Conservation (phyloP, 2,329 filamentous ascomycete genomes). For the Claviceps arundinis region DNA sequence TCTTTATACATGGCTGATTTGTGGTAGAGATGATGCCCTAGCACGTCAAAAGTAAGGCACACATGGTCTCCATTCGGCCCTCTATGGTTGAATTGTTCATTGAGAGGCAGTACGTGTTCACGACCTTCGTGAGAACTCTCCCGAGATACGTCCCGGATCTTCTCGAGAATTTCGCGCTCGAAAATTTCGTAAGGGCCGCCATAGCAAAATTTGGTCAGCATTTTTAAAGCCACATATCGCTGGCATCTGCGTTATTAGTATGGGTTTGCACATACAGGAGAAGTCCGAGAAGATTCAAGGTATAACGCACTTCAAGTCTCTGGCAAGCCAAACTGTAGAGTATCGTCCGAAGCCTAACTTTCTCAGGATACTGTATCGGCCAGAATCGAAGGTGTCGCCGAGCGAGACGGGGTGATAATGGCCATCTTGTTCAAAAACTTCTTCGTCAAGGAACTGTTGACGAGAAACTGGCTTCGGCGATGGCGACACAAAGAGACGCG, state of each 20-base stretch:
- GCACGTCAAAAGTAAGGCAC: slow-evolving; percentile 18
- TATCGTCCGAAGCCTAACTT: slow-evolving; percentile 14
- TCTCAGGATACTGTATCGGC: slow-evolving; percentile 11
- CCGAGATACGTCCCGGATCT: too few relatives aligned
- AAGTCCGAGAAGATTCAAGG: too few relatives aligned
- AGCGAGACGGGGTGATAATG: slow-evolving; percentile 5
- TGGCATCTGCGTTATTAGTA: neutral
- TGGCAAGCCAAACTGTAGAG: slow-evolving; percentile 15
- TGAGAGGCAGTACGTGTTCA: slow-evolving; percentile 8
- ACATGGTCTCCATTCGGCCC: slow-evolving; percentile 19
- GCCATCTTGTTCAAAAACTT: slow-evolving; percentile 2
- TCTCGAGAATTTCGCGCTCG: too few relatives aligned
- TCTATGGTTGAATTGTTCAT: slow-evolving; percentile 14
- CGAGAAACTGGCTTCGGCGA: too few relatives aligned
- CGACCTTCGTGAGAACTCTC: too few relatives aligned
- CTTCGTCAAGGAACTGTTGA: too few relatives aligned
- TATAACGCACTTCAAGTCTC: slow-evolving; percentile 6
- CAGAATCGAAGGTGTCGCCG: neutral
- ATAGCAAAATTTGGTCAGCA: slow-evolving; percentile 12
- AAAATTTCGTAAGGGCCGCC: neutral
- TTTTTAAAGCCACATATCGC: slow-evolving; percentile 16
- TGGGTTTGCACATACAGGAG: too few relatives aligned
- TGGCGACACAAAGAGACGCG: too few relatives aligned
- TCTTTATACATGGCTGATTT: neutral
- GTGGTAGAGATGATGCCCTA: slow-evolving; percentile 10